A percentile compares a stretch with the other conserved stretches of the same genome.
phyloP scores from a whole-genome alignment of 805 yeast species.

The Scheffersomyces lignosus region DNA sequence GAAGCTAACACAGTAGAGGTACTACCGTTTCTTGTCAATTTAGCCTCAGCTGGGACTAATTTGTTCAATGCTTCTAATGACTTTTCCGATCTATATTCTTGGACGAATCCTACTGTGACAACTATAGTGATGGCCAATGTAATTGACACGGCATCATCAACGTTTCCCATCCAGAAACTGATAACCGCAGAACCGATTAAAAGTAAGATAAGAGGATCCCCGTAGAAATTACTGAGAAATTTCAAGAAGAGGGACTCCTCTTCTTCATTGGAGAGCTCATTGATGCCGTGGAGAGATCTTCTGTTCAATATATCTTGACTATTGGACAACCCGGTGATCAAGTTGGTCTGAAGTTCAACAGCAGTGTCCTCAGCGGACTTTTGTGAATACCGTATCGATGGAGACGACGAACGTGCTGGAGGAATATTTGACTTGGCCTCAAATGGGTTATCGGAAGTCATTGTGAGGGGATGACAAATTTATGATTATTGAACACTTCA shows the following conservation, averaged over 20 bases:
- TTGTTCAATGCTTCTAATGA: constrained; percentile 89
- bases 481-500: no score
- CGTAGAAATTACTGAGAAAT: constrained; percentile 78
- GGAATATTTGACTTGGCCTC: constrained; percentile 18
- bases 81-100: constrained; percentile 94
- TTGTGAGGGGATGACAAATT: no score
- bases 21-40: constrained; percentile 78
- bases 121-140: constrained; percentile 90
- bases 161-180: constrained; percentile 91
- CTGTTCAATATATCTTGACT: constrained; percentile 72
- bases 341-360: constrained; percentile 60
- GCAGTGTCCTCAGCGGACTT: constrained; percentile 67
- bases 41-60: constrained; percentile 96
- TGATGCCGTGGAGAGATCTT: constrained; percentile 73
- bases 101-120: constrained; percentile 95
- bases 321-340: constrained; percentile 59
- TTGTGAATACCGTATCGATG: constrained; percentile 66
- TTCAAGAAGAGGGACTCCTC: constrained; percentile 72
- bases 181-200: constrained; percentile 87
- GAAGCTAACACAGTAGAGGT: constrained; percentile 84
- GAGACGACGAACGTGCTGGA: constrained; percentile 34
- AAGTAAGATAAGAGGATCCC: constrained; percentile 86
- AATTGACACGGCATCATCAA: constrained; percentile 93
- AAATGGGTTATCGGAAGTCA: constrained; percentile 47
- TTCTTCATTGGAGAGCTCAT: constrained; percentile 76